These are phyloP conservation scores for Candida gigantensis DNA, from an alignment of 1,139 yeast species.

Conservation along the genomic window DNA sequence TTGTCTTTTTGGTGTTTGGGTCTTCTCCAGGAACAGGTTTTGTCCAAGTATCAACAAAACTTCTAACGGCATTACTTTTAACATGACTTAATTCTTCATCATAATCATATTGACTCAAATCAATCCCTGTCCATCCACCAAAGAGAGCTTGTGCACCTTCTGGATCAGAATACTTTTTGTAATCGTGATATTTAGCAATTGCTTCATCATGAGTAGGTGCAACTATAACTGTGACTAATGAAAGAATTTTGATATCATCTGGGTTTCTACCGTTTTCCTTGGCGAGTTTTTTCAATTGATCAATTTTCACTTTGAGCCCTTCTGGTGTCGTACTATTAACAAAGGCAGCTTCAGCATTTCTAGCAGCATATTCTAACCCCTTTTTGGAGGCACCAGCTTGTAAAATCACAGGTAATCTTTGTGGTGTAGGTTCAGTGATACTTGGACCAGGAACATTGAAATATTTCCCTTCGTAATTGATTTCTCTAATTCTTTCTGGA, in stretches of 20 bases:
- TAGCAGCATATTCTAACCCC: conserved; percentile 44
- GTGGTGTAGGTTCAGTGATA: conserved; percentile 45
- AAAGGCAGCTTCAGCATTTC: conserved; percentile 45
- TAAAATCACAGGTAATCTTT: conserved; percentile 43
- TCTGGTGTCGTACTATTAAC: conserved; percentile 32
- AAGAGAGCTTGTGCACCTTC: conserved; percentile 40
- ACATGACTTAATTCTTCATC: conserved; percentile 30
- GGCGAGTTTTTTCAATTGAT: conserved; percentile 27
- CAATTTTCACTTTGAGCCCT: conserved; percentile 26
- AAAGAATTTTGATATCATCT: conserved; percentile 31
- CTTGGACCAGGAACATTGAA: conserved; percentile 47
- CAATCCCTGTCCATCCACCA: conserved; percentile 38
- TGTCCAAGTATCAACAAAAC: conserved; percentile 30
- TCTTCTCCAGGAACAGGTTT: conserved; percentile 28
- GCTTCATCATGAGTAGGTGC: conserved; percentile 40
- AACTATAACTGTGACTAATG: conserved; percentile 29
- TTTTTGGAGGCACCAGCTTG: conserved; percentile 49
- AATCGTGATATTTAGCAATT: conserved; percentile 27
- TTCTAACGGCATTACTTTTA: conserved; percentile 27
- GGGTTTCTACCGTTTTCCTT: conserved; percentile 32
- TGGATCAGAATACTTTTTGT: conserved; percentile 27
- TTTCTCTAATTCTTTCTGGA: conserved; percentile 19
- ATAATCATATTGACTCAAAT: conserved; percentile 27
- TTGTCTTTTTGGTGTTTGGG: conserved; percentile 23
- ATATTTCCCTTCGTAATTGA: conserved; percentile 35